phyloP scores from a whole-genome alignment of 768 basidiomycete genomes.

The Xanthoconium stramineum region DNA sequence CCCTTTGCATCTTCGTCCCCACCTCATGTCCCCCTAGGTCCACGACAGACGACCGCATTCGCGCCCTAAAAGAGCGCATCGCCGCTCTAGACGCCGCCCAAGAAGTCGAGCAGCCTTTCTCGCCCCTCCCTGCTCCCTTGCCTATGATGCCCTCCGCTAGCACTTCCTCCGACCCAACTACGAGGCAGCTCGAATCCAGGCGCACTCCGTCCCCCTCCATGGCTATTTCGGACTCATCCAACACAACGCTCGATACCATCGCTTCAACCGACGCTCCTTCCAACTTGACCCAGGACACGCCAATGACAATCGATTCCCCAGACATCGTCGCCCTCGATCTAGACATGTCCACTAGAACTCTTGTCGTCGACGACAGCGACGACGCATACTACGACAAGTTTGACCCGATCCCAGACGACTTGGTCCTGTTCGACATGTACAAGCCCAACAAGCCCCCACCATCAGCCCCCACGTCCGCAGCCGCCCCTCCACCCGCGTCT shows the following conservation, averaged over 20 bases:
- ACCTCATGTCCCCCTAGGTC: conserved; percentile 25
- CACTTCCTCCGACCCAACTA: not conserved
- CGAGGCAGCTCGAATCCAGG: not conserved
- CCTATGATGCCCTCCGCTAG: conserved; percentile 1
- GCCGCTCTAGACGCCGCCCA: conserved; percentile 7
- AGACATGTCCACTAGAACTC: conserved; percentile 14
- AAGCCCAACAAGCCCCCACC: conserved; percentile 8
- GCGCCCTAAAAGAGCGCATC: conserved; percentile 37
- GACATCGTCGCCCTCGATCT: conserved; percentile 23
- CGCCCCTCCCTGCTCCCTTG: not conserved
- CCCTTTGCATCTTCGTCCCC: not conserved
- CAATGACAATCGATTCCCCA: conserved; percentile 6
- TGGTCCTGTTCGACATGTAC: conserved; percentile 13
- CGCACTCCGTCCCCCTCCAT: conserved; percentile 16
- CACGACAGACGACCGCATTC: conserved; percentile 37
- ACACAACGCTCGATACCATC: conserved; percentile 6
- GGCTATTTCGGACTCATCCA: conserved; percentile 17
- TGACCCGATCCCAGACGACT: conserved; percentile 30
- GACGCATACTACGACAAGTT: conserved; percentile 47
- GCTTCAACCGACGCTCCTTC: not conserved
- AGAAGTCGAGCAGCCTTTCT: not conserved
- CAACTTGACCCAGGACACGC: not conserved
- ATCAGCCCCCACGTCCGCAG: conserved; percentile 3
- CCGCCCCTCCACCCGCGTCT: conserved; percentile 8
- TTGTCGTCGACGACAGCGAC: conserved; percentile 38